Evolutionary conservation across 106 monocot species (phyloP).

Genomic region (Acorus calamus): DNA sequence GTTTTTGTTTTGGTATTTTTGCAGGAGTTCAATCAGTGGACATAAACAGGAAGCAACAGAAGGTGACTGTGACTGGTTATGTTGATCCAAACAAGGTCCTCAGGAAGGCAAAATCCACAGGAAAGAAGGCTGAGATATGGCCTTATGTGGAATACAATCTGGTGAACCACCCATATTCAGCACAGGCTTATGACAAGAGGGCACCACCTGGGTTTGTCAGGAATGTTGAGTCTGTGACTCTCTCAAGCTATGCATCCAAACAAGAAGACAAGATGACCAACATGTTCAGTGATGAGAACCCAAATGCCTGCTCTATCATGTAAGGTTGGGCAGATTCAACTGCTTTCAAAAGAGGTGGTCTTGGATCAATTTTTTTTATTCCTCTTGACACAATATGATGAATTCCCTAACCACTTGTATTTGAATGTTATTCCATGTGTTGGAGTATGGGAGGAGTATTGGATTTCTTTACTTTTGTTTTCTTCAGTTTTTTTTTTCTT

Average conservation of each 20-base stretch:
- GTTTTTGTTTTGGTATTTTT: background rate
- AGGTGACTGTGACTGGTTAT: constrained; percentile 29
- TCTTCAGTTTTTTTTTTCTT: too few species aligned
- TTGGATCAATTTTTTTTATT: too few species aligned
- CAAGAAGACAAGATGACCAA: constrained; percentile 26
- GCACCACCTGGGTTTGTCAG: constrained; percentile 43
- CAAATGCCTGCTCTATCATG: constrained; percentile 44
- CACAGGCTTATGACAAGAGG: constrained; percentile 27
- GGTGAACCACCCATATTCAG: constrained; percentile 21
- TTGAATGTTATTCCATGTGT: too few species aligned
- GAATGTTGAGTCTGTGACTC: constrained; percentile 17
- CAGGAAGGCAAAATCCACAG: constrained; percentile 30
- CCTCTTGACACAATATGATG: too few species aligned
- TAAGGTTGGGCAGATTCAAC: background rate
- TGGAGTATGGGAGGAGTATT: too few species aligned
- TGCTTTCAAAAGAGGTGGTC: too few species aligned
- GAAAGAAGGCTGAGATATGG: constrained; percentile 43
- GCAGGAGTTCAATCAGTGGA: constrained; percentile 31
- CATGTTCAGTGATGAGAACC: constrained; percentile 47
- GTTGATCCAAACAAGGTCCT: constrained; percentile 33
- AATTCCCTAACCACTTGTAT: too few species aligned
- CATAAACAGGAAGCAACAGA: constrained; percentile 35
- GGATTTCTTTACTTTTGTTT: too few species aligned
- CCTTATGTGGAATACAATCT: constrained; percentile 36
- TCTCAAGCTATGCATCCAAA: background rate